phyloP scores from a whole-genome alignment of 2,329 filamentous ascomycete genomes.

The Pseudocercospora fijiensis region DNA sequence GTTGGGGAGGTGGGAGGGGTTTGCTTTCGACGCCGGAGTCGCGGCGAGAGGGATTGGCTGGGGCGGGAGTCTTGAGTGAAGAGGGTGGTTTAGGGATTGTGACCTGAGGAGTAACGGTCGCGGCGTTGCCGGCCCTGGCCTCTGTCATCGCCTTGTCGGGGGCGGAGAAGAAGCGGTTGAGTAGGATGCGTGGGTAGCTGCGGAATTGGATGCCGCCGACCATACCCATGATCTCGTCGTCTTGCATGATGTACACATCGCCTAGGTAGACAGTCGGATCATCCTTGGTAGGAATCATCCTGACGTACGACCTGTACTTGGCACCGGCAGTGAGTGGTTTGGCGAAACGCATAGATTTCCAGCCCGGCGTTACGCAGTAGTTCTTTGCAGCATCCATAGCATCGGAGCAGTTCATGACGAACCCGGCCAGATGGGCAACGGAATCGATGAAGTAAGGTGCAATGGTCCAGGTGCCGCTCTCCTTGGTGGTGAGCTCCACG shows the following conservation, averaged over 20 bases:
- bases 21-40: conserved; percentile 22
- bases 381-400: conserved; percentile 32
- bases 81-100: too few species aligned
- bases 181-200: conserved; percentile 62
- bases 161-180: conserved; percentile 64
- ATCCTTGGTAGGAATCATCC: conserved; percentile 17
- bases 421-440: conserved; percentile 29
- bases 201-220: conserved; percentile 54
- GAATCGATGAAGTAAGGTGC: conserved; percentile 41
- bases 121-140: conserved; percentile 25
- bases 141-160: conserved; percentile 44
- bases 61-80: too few species aligned
- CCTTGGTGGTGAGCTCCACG: conserved; percentile 16
- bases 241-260: conserved; percentile 29
- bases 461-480: conserved; percentile 20
- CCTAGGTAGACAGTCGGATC: conserved; percentile 24
- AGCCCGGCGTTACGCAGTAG: conserved; percentile 41
- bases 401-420: conserved; percentile 32
- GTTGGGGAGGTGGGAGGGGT: conserved; percentile 33
- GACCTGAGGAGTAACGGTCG: conserved; percentile 21
- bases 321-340: conserved; percentile 33
- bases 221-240: conserved; percentile 24
- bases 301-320: conserved; percentile 39
- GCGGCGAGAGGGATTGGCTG: conserved; percentile 5
- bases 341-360: conserved; percentile 34